These are phyloP conservation scores for Lyophyllum decastes DNA, from an alignment of 768 basidiomycete species.

Conservation along the genomic window DNA sequence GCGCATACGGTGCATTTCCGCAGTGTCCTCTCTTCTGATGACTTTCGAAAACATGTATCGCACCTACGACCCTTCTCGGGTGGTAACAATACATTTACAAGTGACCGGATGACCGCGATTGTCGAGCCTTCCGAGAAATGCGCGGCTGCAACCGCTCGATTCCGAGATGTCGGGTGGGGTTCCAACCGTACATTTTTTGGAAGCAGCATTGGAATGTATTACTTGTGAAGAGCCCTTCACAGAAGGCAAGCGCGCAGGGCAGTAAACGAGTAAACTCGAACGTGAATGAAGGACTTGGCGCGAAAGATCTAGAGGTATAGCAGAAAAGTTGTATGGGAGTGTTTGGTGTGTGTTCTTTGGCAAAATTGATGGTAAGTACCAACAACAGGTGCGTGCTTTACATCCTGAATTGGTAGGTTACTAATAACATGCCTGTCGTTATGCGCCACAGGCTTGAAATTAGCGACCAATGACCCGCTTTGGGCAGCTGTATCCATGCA, in stretches of 20 bases:
- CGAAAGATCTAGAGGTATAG: too few species aligned
- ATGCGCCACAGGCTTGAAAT: too few species aligned
- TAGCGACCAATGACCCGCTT: too few species aligned
- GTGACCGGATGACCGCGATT: slow-evolving; percentile 46
- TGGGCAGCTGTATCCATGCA: too few species aligned
- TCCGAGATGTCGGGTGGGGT: slow-evolving; percentile 48
- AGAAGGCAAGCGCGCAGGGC: not conserved
- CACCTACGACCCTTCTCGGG: slow-evolving; percentile 66
- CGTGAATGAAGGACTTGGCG: too few species aligned
- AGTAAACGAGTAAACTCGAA: not conserved
- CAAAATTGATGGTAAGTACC: too few species aligned
- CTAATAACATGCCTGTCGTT: too few species aligned
- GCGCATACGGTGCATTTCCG: slow-evolving; percentile 67
- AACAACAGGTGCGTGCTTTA: too few species aligned
- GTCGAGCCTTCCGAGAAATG: slow-evolving; percentile 44
- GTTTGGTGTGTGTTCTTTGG: not conserved
- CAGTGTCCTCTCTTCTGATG: slow-evolving; percentile 33
- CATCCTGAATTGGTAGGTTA: too few species aligned
- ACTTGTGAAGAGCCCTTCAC: not conserved
- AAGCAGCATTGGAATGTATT: not conserved
- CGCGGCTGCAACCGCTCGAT: slow-evolving; percentile 46
- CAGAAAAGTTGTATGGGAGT: too few species aligned
- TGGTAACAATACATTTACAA: slow-evolving; percentile 51
- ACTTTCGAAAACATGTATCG: slow-evolving; percentile 56
- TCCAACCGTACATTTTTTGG: slow-evolving; percentile 32